phyloP scores from a whole-genome alignment of 352 stramenopile genomes.

The Globisporangium cederbergense region DNA sequence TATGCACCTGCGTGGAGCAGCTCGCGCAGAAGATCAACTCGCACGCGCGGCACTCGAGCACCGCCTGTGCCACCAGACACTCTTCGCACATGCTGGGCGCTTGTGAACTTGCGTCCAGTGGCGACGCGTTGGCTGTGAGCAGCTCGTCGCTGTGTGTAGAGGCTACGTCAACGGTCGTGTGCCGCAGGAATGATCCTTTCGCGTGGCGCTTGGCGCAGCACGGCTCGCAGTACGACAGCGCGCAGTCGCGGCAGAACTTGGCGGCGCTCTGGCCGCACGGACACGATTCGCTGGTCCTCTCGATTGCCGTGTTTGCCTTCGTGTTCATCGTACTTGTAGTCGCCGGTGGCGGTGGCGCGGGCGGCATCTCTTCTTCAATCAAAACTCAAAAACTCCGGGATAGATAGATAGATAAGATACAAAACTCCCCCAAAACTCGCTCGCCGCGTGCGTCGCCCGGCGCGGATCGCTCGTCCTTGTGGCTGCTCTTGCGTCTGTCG shows the following conservation, averaged over 20 bases:
- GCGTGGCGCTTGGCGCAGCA: conserved; percentile 30
- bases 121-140: not conserved
- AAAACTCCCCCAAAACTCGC: not conserved
- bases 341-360: not conserved
- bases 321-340: not conserved
- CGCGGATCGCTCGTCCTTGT: no score
- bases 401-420: not conserved
- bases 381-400: conserved; percentile 1
- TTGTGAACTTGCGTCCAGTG: conserved; percentile 10
- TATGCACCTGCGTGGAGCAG: conserved; percentile 39
- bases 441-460: no score
- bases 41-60: conserved; percentile 40
- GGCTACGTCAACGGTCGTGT: conserved; percentile 19
- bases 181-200: conserved; percentile 35
- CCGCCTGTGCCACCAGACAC: conserved; percentile 25
- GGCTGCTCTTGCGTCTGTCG: no score
- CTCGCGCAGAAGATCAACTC: conserved; percentile 41
- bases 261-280: conserved; percentile 20
- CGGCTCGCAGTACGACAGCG: conserved; percentile 29
- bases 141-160: not conserved
- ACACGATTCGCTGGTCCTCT: conserved; percentile 15
- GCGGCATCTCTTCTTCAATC: conserved; percentile 1
- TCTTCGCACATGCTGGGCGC: conserved; percentile 38
- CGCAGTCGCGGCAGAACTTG: conserved; percentile 28
- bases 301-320: not conserved